A percentile compares a stretch with the other conserved stretches of the same genome.
Evolutionary conservation across 2,329 filamentous ascomycete species (phyloP).

Genomic region (Penicillium sp.): DNA sequence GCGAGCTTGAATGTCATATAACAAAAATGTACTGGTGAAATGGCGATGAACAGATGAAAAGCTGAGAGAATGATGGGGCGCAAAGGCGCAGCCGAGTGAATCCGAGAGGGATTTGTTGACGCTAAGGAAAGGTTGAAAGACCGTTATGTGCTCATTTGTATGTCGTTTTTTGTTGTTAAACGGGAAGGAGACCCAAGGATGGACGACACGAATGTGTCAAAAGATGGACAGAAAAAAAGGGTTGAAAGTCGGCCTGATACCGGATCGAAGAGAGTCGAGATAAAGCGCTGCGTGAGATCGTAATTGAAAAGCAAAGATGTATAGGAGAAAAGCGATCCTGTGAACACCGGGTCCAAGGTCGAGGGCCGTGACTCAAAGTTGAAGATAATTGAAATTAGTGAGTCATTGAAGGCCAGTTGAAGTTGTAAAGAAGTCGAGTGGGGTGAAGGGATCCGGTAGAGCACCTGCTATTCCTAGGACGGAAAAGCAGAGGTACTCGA

Average conservation of each 20-base stretch:
- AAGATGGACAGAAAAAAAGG: background rate
- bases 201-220: constrained; percentile 13
- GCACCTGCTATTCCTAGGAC: constrained; percentile 21
- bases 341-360: constrained; percentile 40
- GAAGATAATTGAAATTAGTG: constrained; percentile 23
- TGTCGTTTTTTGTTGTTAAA: constrained; percentile 34
- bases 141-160: constrained; percentile 45
- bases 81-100: constrained; percentile 26
- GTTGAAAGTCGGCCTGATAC: constrained; percentile 12
- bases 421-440: background rate
- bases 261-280: constrained; percentile 17
- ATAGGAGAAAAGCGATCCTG: constrained; percentile 31
- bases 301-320: constrained; percentile 32
- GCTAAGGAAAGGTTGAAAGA: constrained; percentile 36
- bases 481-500: constrained; percentile 25
- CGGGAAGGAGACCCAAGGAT: constrained; percentile 13
- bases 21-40: constrained; percentile 29
- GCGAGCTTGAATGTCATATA: constrained; percentile 14
- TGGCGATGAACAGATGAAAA: constrained; percentile 26
- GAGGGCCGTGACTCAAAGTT: constrained; percentile 34
- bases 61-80: constrained; percentile 26
- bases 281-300: constrained; percentile 45
- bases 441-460: constrained; percentile 23
- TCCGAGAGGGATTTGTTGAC: constrained; percentile 30
- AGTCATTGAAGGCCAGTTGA: constrained; percentile 28